Evolutionary conservation across 176 grass and related monocot genomes (phyloP), one percentile per base, ranked within the genome.

Genomic region (Avena sativa): DNA sequence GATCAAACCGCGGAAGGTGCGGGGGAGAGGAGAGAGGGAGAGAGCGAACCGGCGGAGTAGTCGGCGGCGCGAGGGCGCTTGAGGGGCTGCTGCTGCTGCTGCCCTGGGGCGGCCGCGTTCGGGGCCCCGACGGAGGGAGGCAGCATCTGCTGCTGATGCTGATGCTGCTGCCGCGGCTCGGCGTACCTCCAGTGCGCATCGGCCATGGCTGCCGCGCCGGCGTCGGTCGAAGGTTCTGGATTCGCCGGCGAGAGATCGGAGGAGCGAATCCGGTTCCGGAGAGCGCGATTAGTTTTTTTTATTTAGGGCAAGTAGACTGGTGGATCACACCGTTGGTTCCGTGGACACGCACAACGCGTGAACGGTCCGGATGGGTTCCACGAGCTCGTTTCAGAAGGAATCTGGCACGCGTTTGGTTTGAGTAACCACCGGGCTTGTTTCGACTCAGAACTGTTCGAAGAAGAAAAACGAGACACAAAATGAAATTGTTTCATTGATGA

Each of bases 151-250:
- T 74, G 44, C 70, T 71, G 25, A 1, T 65, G 68, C 44, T 59
- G 89, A 25, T 82, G 55, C 19, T 57, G 88, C 79, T 83, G 84
- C 50, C 88, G 88, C 13, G 76, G 77, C 40, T 89, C 91, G 30
- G 71, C 81, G 89, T 93, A 93, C 93, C 93, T 89, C 93, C 93
- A 95, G 64, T 95, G 91, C 20, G 83, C 81, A 34, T 95, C 91
- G 32, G 91, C 93, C 93, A 95, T 95, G 64, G 65, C 58, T 38
- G 65, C 4, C 17, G 38, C 26, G 8, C 20, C 20, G 3, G 3
- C 21, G 26, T 15, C 15, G 25, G 28, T 21, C 13, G 77, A 28
- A 68, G 68, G 21, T 10, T 69, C 77, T 76, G 14, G 88, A 59
- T 52, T 49, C 55, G 67, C 46, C 66, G 71, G 71, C 8, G n/a